Evolutionary conservation across 179 eudicot species (phyloP).

Genomic region (Vitellaria paradoxa): DNA sequence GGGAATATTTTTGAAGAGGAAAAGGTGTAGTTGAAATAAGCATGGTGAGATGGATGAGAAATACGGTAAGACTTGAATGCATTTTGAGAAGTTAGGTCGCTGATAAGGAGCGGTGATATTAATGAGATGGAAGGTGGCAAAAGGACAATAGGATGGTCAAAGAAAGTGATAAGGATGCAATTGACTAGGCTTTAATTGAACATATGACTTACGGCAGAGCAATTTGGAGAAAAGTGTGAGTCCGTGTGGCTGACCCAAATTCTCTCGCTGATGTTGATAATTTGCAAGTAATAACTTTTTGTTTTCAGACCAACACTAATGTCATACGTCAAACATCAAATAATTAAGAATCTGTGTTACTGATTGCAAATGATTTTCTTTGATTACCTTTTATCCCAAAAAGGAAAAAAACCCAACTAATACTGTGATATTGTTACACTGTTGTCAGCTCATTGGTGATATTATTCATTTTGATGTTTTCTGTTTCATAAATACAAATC

Average conservation of each 20-base stretch:
- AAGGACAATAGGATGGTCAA: not conserved
- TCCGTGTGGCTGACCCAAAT: not conserved
- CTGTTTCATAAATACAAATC: not conserved
- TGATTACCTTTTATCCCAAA: not conserved
- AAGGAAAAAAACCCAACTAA: no score
- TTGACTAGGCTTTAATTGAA: conserved; percentile 2
- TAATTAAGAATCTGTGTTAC: not conserved
- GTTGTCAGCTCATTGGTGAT: not conserved
- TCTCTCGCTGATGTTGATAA: not conserved
- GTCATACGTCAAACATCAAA: not conserved
- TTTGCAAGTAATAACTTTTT: not conserved
- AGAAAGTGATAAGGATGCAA: not conserved
- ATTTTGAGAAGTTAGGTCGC: not conserved
- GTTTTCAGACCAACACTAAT: not conserved
- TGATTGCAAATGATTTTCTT: not conserved
- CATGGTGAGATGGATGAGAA: not conserved
- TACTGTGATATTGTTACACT: no score
- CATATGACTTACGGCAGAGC: not conserved
- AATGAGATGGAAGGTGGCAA: not conserved
- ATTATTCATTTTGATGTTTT: not conserved
- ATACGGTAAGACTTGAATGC: not conserved
- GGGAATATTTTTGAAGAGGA: not conserved
- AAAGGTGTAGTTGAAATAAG: not conserved
- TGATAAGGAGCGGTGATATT: not conserved
- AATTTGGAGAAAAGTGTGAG: not conserved